These are phyloP conservation scores for Adansonia grandidieri DNA, from an alignment of 441 rosid species.

Conservation along the genomic window DNA sequence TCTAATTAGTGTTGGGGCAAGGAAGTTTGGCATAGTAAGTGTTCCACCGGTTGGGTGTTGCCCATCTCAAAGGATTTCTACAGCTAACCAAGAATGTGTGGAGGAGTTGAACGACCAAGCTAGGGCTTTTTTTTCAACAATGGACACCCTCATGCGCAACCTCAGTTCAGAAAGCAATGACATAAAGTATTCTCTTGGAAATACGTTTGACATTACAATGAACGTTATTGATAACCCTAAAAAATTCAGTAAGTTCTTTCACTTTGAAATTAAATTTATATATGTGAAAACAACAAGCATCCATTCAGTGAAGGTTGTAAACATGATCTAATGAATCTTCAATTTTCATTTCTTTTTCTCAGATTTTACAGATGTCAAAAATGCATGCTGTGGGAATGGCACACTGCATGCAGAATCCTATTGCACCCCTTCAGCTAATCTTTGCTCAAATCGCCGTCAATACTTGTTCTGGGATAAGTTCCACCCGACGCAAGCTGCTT, in stretches of 20 bases:
- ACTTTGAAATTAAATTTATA: not conserved
- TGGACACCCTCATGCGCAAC: constrained; percentile 36
- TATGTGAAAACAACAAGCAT: not conserved
- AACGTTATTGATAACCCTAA: constrained; percentile 43
- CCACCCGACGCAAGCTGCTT: constrained; percentile 56
- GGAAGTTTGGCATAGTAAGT: constrained; percentile 53
- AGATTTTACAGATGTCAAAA: constrained; percentile 47
- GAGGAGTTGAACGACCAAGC: constrained; percentile 51
- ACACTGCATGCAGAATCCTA: constrained; percentile 34
- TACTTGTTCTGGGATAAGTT: constrained; percentile 59
- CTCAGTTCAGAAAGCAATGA: constrained; percentile 45
- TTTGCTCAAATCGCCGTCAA: constrained; percentile 38
- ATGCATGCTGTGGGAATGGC: constrained; percentile 54
- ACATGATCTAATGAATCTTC: not conserved
- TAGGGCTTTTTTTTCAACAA: constrained; percentile 31
- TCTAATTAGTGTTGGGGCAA: constrained; percentile 45
- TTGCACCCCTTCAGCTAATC: constrained; percentile 36
- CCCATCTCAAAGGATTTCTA: constrained; percentile 49
- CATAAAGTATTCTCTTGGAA: constrained; percentile 55
- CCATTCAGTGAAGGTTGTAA: not conserved
- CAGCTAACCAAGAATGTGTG: constrained; percentile 42
- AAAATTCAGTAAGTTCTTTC: constrained; percentile 41
- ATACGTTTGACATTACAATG: constrained; percentile 50
- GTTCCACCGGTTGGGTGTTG: constrained; percentile 62
- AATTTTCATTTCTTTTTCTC: not conserved